phyloP scores from a whole-genome alignment of 164 flowering plant species.

The Vitis riparia region DNA sequence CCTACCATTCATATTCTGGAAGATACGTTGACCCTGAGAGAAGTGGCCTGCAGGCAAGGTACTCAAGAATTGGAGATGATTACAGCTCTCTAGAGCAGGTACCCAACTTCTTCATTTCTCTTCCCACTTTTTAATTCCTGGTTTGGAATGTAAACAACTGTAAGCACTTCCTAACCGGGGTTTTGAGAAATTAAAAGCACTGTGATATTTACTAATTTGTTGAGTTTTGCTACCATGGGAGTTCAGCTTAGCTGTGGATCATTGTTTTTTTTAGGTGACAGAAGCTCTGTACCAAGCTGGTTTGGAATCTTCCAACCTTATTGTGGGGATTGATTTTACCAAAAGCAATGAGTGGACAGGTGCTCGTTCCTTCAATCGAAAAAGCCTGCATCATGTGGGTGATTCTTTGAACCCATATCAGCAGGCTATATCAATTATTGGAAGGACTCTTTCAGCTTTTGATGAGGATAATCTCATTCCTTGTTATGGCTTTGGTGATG shows the following conservation, averaged over 20 bases:
- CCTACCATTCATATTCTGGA: conserved; percentile 4
- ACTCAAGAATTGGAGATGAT: conserved; percentile 14
- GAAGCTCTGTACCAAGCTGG: conserved; percentile 29
- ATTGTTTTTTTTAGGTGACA: conserved; percentile 15
- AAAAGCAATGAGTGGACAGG: conserved; percentile 40
- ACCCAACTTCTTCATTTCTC: not conserved
- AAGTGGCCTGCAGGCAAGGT: conserved; percentile 7
- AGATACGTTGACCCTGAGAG: conserved; percentile 2
- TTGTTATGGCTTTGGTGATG: conserved; percentile 37
- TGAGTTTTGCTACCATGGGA: not conserved
- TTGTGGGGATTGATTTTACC: conserved; percentile 30
- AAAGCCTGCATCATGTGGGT: conserved; percentile 27
- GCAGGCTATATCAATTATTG: conserved; percentile 32
- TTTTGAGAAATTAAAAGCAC: too few relatives aligned
- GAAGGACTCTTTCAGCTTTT: conserved; percentile 26
- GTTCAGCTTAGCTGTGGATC: not conserved
- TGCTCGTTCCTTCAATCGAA: conserved; percentile 19
- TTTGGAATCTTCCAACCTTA: conserved; percentile 31
- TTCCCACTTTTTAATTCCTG: not conserved
- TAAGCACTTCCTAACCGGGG: too few relatives aligned
- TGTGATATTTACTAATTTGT: too few relatives aligned
- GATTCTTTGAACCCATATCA: conserved; percentile 29
- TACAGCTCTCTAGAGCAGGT: conserved; percentile 24
- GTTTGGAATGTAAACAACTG: too few relatives aligned
- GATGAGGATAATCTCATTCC: conserved; percentile 39